A percentile compares a stretch with the other conserved stretches of the same genome.
Evolutionary conservation across 495 filamentous ascomycete species (phyloP).

Genomic region (Penicillium pulvis): DNA sequence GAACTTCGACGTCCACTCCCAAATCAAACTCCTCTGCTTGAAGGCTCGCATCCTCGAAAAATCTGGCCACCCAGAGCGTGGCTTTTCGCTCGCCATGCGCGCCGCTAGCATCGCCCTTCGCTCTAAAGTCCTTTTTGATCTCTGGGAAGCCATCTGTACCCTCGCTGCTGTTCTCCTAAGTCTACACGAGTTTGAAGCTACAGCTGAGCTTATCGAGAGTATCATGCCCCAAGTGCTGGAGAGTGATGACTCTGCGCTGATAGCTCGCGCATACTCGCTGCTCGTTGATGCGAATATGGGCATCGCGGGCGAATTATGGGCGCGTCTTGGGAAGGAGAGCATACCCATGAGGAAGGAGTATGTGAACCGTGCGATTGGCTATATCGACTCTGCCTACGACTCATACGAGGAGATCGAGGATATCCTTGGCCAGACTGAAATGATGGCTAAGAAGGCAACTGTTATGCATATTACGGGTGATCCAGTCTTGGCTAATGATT

Average conservation of each 20-base stretch:
- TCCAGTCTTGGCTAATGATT: constrained; percentile 69
- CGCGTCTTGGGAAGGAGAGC: constrained; percentile 22
- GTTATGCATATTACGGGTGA: constrained; percentile 78
- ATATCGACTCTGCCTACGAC: constrained; percentile 66
- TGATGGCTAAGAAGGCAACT: constrained; percentile 84
- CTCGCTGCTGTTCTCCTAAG: constrained; percentile 69
- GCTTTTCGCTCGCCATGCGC: constrained; percentile 78
- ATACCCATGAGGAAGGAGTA: constrained; percentile 53
- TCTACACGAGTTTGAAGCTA: constrained; percentile 74
- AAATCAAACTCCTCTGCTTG: constrained; percentile 70
- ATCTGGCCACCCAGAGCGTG: constrained; percentile 73
- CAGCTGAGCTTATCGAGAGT: constrained; percentile 64
- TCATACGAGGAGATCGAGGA: constrained; percentile 76
- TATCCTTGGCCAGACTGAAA: constrained; percentile 71
- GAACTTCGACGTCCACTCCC: constrained; percentile 72
- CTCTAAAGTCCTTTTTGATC: constrained; percentile 65
- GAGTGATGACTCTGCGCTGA: constrained; percentile 64
- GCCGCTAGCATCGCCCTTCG: constrained; percentile 78
- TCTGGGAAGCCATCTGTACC: constrained; percentile 77
- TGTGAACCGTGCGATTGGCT: constrained; percentile 64
- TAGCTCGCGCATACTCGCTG: constrained; percentile 69
- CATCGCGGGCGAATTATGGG: constrained; percentile 60
- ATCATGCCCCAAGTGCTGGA: constrained; percentile 85
- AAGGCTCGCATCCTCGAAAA: constrained; percentile 76
- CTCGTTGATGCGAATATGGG: constrained; percentile 86